Conservation (phyloP, 495 filamentous ascomycete species). For the Cenococcum geophilum region DNA sequence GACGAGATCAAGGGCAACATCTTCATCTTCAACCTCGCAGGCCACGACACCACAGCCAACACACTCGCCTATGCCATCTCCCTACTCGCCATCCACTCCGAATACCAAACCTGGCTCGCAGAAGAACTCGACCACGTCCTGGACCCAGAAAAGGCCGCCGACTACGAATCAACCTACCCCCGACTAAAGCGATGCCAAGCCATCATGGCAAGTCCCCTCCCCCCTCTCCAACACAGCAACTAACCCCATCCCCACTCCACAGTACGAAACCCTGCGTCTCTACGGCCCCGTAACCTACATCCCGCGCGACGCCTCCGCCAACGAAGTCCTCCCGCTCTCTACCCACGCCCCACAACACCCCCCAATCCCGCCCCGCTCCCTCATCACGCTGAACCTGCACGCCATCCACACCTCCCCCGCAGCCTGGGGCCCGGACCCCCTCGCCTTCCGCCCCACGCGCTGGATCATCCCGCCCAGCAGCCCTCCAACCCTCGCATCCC, state of each 20-base stretch:
- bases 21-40: conserved; percentile 31
- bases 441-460: too few relatives aligned
- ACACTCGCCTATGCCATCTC: conserved; percentile 24
- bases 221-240: too few relatives aligned
- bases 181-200: conserved; percentile 16
- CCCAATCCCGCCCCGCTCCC: conserved; percentile 4
- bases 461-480: neutral
- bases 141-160: neutral
- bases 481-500: too few relatives aligned
- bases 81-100: conserved; percentile 18
- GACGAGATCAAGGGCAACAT: conserved; percentile 32
- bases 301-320: too few relatives aligned
- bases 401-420: too few relatives aligned
- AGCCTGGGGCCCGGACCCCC: too few relatives aligned
- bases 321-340: too few relatives aligned
- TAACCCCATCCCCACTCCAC: too few relatives aligned
- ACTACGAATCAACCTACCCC: conserved; percentile 24
- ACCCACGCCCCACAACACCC: too few relatives aligned
- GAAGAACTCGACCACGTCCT: conserved; percentile 20
- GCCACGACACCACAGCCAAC: conserved; percentile 32
- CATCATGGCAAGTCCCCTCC: conserved; percentile 18
- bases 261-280: too few relatives aligned
- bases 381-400: too few relatives aligned
- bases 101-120: conserved; percentile 25
- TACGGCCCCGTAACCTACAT: too few relatives aligned